Evolutionary conservation across 257 asterid genomes (phyloP), one percentile per base, ranked within the genome.

Genomic region (Solanum boliviense): DNA sequence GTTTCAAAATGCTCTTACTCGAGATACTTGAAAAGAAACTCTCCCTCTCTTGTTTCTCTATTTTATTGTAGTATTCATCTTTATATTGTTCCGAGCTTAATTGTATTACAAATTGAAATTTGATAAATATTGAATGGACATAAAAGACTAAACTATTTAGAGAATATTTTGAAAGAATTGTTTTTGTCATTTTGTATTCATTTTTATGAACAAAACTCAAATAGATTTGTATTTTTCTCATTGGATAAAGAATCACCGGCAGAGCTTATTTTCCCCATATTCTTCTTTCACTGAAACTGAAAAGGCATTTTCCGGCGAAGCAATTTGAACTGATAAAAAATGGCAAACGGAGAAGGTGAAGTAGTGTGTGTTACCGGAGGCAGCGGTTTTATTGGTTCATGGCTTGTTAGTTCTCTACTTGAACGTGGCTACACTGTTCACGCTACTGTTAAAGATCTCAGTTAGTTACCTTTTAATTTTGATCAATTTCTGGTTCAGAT

Each of bases 381-480:
- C 89, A 96, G 98, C 90, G 99, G 98, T 89, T 93, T 21, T 89
- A 96, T 96, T 36, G 99, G 99, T 38, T 93, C 98, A 6, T 94
- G 92, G 90, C 89, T 96, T 81, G 93, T 96, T 44, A 91, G 91
- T 44, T 94, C 92, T 82, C 99, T 96, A 81, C 98, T 96, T 88
- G 90, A 87, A 38, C 98, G 98, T 75, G 98, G 98, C 89, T 96
- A 96, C 93, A 88, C 96, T 58, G 97, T 96, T 88, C 94, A 90
- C 87, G 99, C 99, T 94, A 95, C 99, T 94, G 94, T 95, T 88
- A 89, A 89, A 89, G 87, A 93, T 89, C 93, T 94, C 91, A 92
- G 98, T 94, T 25, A 76, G 68, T 75, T 86, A 15, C 27, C 25
- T 65, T 0, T n/a, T 68, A n/a, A 11, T 0, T 70, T 58, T 29